These are phyloP conservation scores for Elongisporangium senticosum DNA, from an alignment of 352 stramenopile genomes.

Conservation along the genomic window DNA sequence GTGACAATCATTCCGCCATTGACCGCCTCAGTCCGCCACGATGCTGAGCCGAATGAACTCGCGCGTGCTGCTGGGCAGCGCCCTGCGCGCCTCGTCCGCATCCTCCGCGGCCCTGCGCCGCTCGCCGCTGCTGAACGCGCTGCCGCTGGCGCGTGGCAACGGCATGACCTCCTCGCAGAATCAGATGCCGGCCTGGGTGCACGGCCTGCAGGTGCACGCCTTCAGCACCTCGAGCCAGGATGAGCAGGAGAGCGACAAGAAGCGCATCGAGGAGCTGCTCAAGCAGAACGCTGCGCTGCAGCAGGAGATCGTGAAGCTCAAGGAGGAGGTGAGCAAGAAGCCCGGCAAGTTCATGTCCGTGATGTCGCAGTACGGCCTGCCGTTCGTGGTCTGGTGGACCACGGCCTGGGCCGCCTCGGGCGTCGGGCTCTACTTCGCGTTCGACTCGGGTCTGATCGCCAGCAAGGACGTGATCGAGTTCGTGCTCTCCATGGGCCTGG, in stretches of 20 bases:
- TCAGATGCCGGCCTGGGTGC: too few relatives aligned
- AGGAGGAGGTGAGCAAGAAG: conserved; percentile 59
- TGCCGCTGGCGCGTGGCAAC: too few relatives aligned
- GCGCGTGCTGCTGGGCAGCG: too few relatives aligned
- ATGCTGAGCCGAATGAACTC: too few relatives aligned
- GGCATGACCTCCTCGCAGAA: too few relatives aligned
- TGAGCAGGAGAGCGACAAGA: conserved; percentile 17
- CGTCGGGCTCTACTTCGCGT: conserved; percentile 70
- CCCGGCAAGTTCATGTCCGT: conserved; percentile 68
- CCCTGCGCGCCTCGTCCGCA: too few relatives aligned
- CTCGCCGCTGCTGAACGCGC: too few relatives aligned
- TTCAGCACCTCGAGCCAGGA: conserved; percentile 1
- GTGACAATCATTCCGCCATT: too few relatives aligned
- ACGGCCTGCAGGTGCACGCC: too few relatives aligned
- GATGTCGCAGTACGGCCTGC: conserved; percentile 81
- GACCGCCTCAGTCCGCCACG: too few relatives aligned
- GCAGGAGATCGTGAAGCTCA: conserved; percentile 58
- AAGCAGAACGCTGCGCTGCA: conserved; percentile 69
- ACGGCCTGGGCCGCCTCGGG: conserved; percentile 67
- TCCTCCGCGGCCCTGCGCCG: too few relatives aligned
- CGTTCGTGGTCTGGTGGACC: conserved; percentile 82
- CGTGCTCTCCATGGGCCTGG: conserved; percentile 73
- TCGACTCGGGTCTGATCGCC: conserved; percentile 63
- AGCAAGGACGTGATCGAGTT: conserved; percentile 80
- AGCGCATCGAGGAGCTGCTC: conserved; percentile 72